Percentiles rank a stretch among this genome's conserved stretches.
These are phyloP conservation scores for Eleusine coracana DNA, from an alignment of 176 grass and related monocot species.

Conservation along the genomic window DNA sequence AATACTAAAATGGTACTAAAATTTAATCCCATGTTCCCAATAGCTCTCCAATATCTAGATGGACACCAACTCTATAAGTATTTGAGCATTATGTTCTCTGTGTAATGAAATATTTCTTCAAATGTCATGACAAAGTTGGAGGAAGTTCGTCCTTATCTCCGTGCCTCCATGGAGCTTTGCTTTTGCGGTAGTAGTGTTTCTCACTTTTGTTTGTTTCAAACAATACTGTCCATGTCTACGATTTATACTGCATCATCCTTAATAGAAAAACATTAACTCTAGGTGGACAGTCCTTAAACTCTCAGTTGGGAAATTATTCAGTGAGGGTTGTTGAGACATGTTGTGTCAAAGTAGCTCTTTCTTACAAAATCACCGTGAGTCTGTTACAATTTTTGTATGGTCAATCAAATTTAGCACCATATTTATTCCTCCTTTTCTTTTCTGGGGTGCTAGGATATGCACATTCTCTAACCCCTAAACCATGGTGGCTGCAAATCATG, in stretches of 20 bases:
- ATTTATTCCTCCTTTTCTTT: slow-evolving; percentile 32
- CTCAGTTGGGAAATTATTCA: not conserved
- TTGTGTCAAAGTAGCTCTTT: not conserved
- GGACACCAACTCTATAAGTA: no score
- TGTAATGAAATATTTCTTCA: not conserved
- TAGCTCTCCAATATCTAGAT: no score
- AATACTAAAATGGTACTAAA: no score
- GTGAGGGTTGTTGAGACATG: not conserved
- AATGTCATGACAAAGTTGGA: no score
- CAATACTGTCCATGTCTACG: no score
- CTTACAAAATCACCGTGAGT: not conserved
- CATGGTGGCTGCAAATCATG: slow-evolving; percentile 44
- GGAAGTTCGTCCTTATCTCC: no score
- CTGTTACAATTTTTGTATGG: slow-evolving; percentile 19
- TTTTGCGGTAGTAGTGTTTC: no score
- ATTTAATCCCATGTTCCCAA: no score
- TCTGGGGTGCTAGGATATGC: slow-evolving; percentile 43
- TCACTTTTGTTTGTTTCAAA: no score
- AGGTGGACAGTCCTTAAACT: not conserved
- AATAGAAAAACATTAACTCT: not conserved
- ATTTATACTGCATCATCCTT: no score
- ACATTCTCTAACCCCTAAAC: not conserved
- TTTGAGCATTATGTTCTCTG: no score
- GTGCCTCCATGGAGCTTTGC: no score
- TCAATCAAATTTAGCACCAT: slow-evolving; percentile 4